These are phyloP conservation scores for Nymphaea thermarum DNA, from an alignment of 164 flowering plant species.

Conservation along the genomic window DNA sequence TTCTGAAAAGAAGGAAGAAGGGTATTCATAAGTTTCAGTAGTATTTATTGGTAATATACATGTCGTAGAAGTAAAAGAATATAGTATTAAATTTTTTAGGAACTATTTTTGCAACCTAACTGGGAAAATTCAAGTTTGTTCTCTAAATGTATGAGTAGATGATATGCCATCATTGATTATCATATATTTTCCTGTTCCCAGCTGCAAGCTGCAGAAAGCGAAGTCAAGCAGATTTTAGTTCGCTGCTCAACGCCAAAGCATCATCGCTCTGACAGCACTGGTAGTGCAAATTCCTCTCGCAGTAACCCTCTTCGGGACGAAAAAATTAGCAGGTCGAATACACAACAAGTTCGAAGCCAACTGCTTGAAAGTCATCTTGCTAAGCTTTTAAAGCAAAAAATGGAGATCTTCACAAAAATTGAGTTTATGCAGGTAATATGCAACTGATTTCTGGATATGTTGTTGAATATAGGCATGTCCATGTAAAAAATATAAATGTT, in stretches of 20 bases:
- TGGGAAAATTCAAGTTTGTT: too few species aligned
- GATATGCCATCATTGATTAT: too few species aligned
- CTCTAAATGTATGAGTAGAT: too few species aligned
- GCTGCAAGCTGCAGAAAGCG: constrained; percentile 59
- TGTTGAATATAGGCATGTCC: background rate
- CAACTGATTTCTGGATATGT: background rate
- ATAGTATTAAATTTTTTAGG: too few species aligned
- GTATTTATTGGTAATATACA: too few species aligned
- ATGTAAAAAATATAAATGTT: constrained; percentile 4
- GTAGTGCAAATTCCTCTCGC: constrained; percentile 83
- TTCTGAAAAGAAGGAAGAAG: too few species aligned
- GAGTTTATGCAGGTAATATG: constrained; percentile 75
- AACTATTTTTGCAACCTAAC: too few species aligned
- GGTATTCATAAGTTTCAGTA: too few species aligned
- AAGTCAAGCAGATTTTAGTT: constrained; percentile 81
- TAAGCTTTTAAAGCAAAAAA: constrained; percentile 87
- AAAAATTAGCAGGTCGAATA: constrained; percentile 46
- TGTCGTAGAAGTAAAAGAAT: too few species aligned
- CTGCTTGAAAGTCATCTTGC: constrained; percentile 96
- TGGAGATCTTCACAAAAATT: constrained; percentile 92
- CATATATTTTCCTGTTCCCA: constrained; percentile 10
- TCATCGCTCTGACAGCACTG: constrained; percentile 81
- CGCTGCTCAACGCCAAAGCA: constrained; percentile 50
- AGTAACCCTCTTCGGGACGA: constrained; percentile 88
- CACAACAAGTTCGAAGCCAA: constrained; percentile 88